Conservation (phyloP, 441 rosid genomes). For the Syzygium syzygioides region DNA sequence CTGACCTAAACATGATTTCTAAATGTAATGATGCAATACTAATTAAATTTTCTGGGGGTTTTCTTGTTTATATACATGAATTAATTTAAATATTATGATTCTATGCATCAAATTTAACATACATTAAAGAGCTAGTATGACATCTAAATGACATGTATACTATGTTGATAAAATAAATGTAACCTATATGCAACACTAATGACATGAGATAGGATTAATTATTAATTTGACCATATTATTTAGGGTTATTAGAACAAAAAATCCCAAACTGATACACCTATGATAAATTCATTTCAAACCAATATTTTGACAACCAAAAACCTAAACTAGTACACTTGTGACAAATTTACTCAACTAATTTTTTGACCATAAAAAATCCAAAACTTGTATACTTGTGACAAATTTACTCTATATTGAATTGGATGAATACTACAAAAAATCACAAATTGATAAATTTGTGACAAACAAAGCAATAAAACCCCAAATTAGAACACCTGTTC, state of each 20-base stretch:
- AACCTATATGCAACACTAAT: not conserved
- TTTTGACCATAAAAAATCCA: no score
- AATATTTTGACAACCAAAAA: no score
- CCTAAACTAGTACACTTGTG: no score
- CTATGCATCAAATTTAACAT: not conserved
- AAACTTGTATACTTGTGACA: no score
- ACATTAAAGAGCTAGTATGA: not conserved
- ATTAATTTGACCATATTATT: not conserved
- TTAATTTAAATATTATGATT: not conserved
- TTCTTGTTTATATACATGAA: not conserved
- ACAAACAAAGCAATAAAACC: no score
- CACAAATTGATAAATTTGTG: no score
- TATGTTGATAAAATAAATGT: not conserved
- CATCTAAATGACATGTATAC: not conserved
- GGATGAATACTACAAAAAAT: no score
- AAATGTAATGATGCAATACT: not conserved
- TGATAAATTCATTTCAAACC: no score
- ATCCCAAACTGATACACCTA: no score
- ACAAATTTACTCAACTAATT: no score
- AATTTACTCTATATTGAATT: no score
- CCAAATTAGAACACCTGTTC: no score
- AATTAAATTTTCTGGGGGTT: not conserved
- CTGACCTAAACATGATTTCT: not conserved
- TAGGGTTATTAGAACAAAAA: not conserved
- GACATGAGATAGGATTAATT: not conserved